These are phyloP conservation scores for Colletotrichum salicis DNA, from an alignment of 2,329 filamentous ascomycete species.

Conservation along the genomic window DNA sequence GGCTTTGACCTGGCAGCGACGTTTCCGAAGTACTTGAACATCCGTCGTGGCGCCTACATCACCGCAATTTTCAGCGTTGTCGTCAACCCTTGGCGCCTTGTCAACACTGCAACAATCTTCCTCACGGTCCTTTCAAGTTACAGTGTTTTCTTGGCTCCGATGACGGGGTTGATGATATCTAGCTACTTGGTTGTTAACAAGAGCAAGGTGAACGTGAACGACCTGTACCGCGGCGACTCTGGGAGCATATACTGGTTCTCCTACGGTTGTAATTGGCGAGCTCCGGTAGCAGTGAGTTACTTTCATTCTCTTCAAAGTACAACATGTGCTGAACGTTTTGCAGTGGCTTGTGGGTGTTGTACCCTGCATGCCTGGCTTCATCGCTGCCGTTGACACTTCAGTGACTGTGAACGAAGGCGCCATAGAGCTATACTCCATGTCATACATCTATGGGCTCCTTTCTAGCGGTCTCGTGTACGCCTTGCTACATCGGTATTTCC, in stretches of 20 bases:
- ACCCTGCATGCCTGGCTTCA: neutral
- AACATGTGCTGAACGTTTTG: neutral
- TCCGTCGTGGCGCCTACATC: conserved; percentile 50
- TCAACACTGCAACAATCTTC: conserved; percentile 50
- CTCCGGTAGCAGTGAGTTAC: conserved; percentile 49
- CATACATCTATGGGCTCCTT: conserved; percentile 51
- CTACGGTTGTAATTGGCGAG: conserved; percentile 53
- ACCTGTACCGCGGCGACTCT: conserved; percentile 45
- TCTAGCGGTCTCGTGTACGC: conserved; percentile 46
- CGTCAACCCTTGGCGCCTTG: conserved; percentile 52
- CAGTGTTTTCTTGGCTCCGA: conserved; percentile 50
- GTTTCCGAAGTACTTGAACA: conserved; percentile 51
- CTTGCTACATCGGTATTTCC: conserved; percentile 45
- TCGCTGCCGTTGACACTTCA: neutral
- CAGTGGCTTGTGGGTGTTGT: neutral
- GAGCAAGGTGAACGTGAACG: conserved; percentile 49
- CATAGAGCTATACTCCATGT: conserved; percentile 51
- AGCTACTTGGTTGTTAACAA: conserved; percentile 47
- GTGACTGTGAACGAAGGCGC: conserved; percentile 48
- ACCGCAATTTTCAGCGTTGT: conserved; percentile 48
- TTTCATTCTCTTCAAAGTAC: neutral
- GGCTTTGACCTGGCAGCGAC: conserved; percentile 52
- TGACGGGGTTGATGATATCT: conserved; percentile 53
- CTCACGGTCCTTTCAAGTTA: conserved; percentile 50
- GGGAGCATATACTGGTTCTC: conserved; percentile 53